These are phyloP conservation scores for Saccharomycopsis javanensis DNA, from an alignment of 805 yeast genomes.

Conservation along the genomic window DNA sequence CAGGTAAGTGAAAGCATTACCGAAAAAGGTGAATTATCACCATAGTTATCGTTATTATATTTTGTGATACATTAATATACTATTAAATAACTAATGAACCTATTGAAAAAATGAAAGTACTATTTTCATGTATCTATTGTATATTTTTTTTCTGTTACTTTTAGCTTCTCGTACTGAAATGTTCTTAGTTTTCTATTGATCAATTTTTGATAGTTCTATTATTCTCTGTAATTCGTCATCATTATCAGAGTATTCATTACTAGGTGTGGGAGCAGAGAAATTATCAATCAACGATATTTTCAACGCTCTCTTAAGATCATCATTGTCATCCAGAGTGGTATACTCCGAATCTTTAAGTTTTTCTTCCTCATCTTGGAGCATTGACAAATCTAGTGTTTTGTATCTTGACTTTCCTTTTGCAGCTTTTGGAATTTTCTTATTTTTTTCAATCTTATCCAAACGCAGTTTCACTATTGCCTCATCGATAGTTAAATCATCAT, in stretches of 20 bases:
- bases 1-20: not conserved
- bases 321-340: not conserved
- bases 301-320: slow-evolving; percentile 1
- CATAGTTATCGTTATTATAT: too few relatives aligned
- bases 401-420: slow-evolving; percentile 3
- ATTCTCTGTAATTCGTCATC: slow-evolving; percentile 15
- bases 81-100: not conserved
- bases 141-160: too few relatives aligned
- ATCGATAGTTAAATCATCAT: not conserved
- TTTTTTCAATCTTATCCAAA: not conserved
- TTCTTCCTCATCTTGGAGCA: not conserved
- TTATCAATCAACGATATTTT: slow-evolving; percentile 5
- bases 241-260: not conserved
- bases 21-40: not conserved
- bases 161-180: too few relatives aligned
- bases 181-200: slow-evolving; percentile 1
- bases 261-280: not conserved
- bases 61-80: not conserved
- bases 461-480: not conserved
- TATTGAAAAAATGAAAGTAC: too few relatives aligned
- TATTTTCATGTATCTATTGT: too few relatives aligned
- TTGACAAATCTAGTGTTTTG: slow-evolving; percentile 12
- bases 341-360: not conserved
- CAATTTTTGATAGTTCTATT: slow-evolving; percentile 15
- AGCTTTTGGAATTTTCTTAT: not conserved